Evolutionary conservation across 441 rosid genomes (phyloP), one percentile per base, ranked within the genome.

Genomic region (Euphorbia celastroides): DNA sequence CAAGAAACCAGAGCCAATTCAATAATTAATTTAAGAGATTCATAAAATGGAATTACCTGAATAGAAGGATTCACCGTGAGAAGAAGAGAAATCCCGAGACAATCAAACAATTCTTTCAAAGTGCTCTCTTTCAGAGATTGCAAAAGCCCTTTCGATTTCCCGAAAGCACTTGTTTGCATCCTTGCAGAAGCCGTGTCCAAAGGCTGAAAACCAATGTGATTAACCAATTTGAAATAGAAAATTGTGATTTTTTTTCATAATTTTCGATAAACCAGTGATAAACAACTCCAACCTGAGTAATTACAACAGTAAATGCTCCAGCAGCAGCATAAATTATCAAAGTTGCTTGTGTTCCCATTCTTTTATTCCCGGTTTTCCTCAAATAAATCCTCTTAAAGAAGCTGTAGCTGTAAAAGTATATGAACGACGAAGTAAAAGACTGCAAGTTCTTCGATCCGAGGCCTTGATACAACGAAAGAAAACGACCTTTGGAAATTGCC

Each of bases 121-220:
- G 86, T 62, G 62, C 84, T 75, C 62, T 88, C 96, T 0, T 88
- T 80, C 56, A 93, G 80, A 10, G 92, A 87, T 75, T 74, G 75
- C 93, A 91, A 82, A 65, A 93, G 86, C 60, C 97, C 95, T 79
- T 80, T 84, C 20, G 96, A 86, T 68, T 89, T 89, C 51, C 95
- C 97, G 77, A 85, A 89, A 66, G 76, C 89, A 67, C 95, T 83
- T 31, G 96, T 93, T 76, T 93, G 99, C 96, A 93, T 90, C 80
- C 81, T 82, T 27, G 96, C 88, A 23, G 98, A 83, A 56, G 93
- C 96, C 67, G 94, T 89, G 71, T 93, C 98, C 78, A 93, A 66
- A 5, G 98, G 98, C 98, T 93, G 84, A 67, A 68, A 27, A 70
- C 48, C 8, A 12, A 19, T 25, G 52, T 36, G 4, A 9, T 34